Evolutionary conservation across 2,329 filamentous ascomycete genomes (phyloP).

Genomic region (Phyllosticta citriasiana): DNA sequence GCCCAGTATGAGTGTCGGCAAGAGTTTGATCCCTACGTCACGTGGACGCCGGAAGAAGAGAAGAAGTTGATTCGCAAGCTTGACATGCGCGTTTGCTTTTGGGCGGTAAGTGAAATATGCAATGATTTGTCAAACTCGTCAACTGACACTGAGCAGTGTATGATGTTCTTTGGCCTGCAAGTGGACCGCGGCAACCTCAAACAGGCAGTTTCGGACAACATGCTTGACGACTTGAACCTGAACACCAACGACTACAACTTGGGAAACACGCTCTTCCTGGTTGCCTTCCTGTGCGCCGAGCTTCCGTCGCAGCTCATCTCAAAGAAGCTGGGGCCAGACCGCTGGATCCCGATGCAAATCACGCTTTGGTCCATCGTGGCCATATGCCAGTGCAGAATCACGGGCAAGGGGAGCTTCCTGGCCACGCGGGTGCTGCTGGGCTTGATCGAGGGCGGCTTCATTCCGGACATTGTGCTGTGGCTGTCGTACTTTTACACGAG

Average conservation of each 20-base stretch:
- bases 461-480: conserved; percentile 30
- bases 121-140: not conserved
- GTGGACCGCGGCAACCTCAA: conserved; percentile 41
- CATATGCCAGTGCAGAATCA: conserved; percentile 28
- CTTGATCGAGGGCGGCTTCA: conserved; percentile 26
- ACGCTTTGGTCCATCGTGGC: conserved; percentile 26
- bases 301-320: conserved; percentile 41
- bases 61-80: conserved; percentile 35
- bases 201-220: conserved; percentile 26
- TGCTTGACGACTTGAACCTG: conserved; percentile 30
- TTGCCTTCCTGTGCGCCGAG: conserved; percentile 39
- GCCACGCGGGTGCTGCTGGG: conserved; percentile 32
- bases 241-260: conserved; percentile 13
- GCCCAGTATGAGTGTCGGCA: conserved; percentile 29
- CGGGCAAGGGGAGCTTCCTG: conserved; percentile 25
- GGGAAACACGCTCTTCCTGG: conserved; percentile 18
- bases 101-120: conserved; percentile 13
- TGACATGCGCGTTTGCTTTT: conserved; percentile 20
- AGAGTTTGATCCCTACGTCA: conserved; percentile 38
- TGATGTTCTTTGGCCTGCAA: conserved; percentile 41
- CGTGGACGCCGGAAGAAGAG: conserved; percentile 42
- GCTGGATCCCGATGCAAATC: conserved; percentile 28
- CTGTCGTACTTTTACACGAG: conserved; percentile 33
- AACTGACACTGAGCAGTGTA: conserved; percentile 36
- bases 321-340: conserved; percentile 42